Base-by-base conservation (phyloP, 306 rosid species). In the Geum urbanum region DNA sequence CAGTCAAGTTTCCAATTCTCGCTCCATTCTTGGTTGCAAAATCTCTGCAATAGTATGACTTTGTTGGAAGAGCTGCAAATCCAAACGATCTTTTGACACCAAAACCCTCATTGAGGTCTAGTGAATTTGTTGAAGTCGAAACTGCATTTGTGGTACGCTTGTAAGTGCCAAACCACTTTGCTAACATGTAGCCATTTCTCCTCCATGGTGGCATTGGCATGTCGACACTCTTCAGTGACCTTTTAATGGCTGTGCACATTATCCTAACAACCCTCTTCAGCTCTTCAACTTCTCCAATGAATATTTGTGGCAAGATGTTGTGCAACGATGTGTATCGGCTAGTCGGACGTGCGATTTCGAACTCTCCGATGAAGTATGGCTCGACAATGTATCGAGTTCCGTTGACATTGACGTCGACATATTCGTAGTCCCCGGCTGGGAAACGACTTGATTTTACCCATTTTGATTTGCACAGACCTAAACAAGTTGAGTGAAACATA, bases 391-490 rank as follows among this genome's bases (percentile, higher is more conserved):
- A 94, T 1, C 97, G 87, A 39, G 61, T 85, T 53, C 86, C 87
- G 0, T 72, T 40, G 0, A 75, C 43, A 61, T 85, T 74, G 11
- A 91, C 78, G 73, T 94, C 98, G 7, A 91, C 54, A 47, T 81
- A 94, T 57, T 94, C 97, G 4, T 88, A 87, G 1, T 84, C 74
- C 15, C 97, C 97, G 0, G 88, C 80, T 8, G 91, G 91, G 74
- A 83, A 77, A 13, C 81, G 66, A 35, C 80, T 83, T 0, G 15
- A 79, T 77, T 77, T 88, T 66, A 77, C 88, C 95, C 91, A 86
- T 72, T 83, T 87, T 0, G 96, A 84, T 82, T 94, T 94, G 96
- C 98, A 88, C 0, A 94, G 87, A 6, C 97, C 97, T 94, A 86
- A 22, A 14, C 14, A 51, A 48, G 15, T 14, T 47, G n/a, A 27